Base-by-base conservation (phyloP, 2,329 filamentous ascomycete species). In the Calonectria honghensis region DNA sequence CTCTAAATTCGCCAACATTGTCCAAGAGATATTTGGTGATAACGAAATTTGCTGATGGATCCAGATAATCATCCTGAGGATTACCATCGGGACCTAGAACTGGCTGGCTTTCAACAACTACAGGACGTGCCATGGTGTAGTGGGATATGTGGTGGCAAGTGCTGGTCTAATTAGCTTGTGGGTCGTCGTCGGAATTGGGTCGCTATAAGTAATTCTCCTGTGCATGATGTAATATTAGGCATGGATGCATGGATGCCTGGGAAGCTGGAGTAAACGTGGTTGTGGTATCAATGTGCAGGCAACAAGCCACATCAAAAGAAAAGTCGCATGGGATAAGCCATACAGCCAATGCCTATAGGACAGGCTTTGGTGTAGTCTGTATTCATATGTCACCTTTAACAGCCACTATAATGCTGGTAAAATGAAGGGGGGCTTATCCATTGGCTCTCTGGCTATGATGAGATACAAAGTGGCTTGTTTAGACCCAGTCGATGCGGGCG, bases 1-100 rank as follows among this genome's bases (percentile, higher is more conserved):
- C 54, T 10, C 57, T 37, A n/a, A 71, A 79, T 14, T 77, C 68
- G 3, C 41, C 13, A 0, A 72, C 66, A 16, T 73, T 52, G 7
- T 75, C 37, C 9, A 24, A 10, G 1, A 78, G 51, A 45, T 76
- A 73, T 2, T 68, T 27, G 2, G 2, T 64, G 13, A 78, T 31
- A 18, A 39, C 4, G 5, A 32, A 20, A 16, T 16, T 39, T 20
- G 14, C 29, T 32, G 29, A 18, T 16, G 16, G 3, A 20, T 20
- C 18, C 0, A 32, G 6, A 20, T 5, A 2, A 11, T 18, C 27
- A 11, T 54, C 51, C 3, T 20, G 27, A 20, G 29, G 27, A 9
- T 31, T 20, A 5, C 18, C 27, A 10, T 32, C 18, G 14, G 27
- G 27, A 3, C 13, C 27, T 31, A 32, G 6, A 54, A 13, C 29